These are phyloP conservation scores for Hordeum pubiflorum DNA, from an alignment of 202 grass and related monocot genomes.

Conservation along the genomic window DNA sequence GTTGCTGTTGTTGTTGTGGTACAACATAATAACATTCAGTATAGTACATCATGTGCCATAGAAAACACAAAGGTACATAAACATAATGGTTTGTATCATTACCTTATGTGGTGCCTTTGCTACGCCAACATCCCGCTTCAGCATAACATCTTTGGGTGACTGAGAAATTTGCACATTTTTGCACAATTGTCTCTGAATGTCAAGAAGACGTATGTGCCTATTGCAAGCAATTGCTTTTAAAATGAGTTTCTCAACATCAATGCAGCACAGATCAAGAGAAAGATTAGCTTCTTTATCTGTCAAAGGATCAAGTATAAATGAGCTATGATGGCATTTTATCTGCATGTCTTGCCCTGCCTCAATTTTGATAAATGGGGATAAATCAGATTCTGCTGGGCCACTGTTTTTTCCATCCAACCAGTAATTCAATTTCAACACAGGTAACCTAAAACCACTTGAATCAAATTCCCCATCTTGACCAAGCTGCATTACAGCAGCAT, in stretches of 20 bases:
- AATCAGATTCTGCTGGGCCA: conserved; percentile 41
- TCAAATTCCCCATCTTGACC: conserved; percentile 69
- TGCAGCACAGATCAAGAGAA: conserved; percentile 68
- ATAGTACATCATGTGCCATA: not conserved
- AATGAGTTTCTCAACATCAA: conserved; percentile 86
- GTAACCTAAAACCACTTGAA: conserved; percentile 55
- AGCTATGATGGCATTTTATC: conserved; percentile 79
- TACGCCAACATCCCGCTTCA: conserved; percentile 45
- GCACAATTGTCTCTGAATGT: conserved; percentile 77
- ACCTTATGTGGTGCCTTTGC: conserved; percentile 50
- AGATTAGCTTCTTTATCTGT: conserved; percentile 90
- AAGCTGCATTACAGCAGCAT: conserved; percentile 38
- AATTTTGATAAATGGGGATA: conserved; percentile 87
- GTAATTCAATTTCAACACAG: conserved; percentile 77
- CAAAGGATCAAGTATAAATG: conserved; percentile 81
- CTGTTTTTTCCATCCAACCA: conserved; percentile 71
- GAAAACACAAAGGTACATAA: conserved; percentile 14
- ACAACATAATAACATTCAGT: conserved; percentile 9
- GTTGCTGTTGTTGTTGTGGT: not conserved
- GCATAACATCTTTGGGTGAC: conserved; percentile 56
- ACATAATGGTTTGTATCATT: conserved; percentile 7
- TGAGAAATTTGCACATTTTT: conserved; percentile 90
- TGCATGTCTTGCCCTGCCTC: conserved; percentile 65
- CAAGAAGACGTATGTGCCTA: conserved; percentile 81
- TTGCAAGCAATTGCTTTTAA: conserved; percentile 80